Conservation (phyloP, 768 basidiomycete species). For the Mycena amicta region DNA sequence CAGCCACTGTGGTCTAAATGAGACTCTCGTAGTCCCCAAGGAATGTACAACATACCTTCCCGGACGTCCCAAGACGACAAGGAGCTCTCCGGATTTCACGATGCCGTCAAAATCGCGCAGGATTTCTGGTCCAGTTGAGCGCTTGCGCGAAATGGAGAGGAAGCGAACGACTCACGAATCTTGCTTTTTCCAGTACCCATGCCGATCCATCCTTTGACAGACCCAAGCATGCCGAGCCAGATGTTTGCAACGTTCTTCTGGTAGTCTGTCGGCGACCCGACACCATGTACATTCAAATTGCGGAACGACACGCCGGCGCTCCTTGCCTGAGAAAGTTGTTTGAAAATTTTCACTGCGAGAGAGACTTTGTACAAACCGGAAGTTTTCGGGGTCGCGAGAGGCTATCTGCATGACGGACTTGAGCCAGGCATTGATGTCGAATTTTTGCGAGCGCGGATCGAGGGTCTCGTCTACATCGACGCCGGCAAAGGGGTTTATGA, state of each 20-base stretch:
- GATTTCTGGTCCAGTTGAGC: conserved; percentile 39
- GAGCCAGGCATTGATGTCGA: conserved; percentile 37
- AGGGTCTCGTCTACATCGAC: conserved; percentile 28
- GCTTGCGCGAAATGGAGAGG: too few species aligned
- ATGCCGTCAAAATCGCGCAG: conserved; percentile 50
- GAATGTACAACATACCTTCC: conserved; percentile 28
- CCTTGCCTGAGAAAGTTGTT: not conserved
- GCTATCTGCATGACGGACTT: conserved; percentile 29
- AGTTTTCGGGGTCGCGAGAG: conserved; percentile 29
- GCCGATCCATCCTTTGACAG: conserved; percentile 21
- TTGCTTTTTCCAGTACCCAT: conserved; percentile 24
- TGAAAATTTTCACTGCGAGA: not conserved
- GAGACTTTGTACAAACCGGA: conserved; percentile 16
- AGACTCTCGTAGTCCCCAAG: not conserved
- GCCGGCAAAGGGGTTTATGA: conserved; percentile 29
- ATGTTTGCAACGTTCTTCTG: conserved; percentile 45
- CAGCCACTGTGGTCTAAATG: conserved; percentile 33
- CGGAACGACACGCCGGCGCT: conserved; percentile 40
- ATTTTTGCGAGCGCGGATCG: conserved; percentile 38
- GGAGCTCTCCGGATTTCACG: conserved; percentile 55
- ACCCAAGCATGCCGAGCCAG: conserved; percentile 24
- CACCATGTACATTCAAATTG: conserved; percentile 37
- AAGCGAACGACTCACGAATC: conserved; percentile 20
- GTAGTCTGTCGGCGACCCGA: conserved; percentile 37
- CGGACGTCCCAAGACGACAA: conserved; percentile 46